Conservation (phyloP, 2,329 filamentous ascomycete species). For the Blumeriella jaapii region DNA sequence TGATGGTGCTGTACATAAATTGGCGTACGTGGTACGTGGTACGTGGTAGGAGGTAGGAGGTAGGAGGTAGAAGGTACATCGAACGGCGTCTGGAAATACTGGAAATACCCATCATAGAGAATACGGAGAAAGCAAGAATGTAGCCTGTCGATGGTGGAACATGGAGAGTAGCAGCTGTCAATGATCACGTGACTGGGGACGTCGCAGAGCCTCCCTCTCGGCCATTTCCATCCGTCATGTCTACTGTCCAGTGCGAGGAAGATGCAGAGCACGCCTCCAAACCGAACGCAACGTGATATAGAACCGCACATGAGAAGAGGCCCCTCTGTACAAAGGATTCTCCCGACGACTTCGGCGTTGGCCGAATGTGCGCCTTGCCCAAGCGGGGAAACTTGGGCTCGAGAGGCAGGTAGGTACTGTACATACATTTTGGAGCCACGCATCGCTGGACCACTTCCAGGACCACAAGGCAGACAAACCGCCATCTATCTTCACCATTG, state of each 20-base stretch:
- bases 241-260: too few relatives aligned
- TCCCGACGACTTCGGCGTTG: background rate
- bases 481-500: background rate
- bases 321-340: too few relatives aligned
- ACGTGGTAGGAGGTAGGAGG: too few relatives aligned
- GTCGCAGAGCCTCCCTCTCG: too few relatives aligned
- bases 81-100: too few relatives aligned
- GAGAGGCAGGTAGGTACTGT: too few relatives aligned
- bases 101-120: constrained; percentile 8
- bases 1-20: constrained; percentile 25
- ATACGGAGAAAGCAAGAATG: background rate
- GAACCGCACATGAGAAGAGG: too few relatives aligned
- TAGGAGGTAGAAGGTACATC: too few relatives aligned
- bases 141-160: background rate
- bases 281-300: background rate
- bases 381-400: constrained; percentile 1
- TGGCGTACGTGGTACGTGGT: constrained; percentile 1
- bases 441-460: too few relatives aligned
- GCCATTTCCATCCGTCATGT: too few relatives aligned
- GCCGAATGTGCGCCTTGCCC: constrained; percentile 1
- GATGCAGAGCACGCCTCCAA: too few relatives aligned
- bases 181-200: background rate
- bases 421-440: too few relatives aligned
- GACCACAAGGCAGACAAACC: constrained; percentile 2
- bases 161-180: background rate